Evolutionary conservation across 768 basidiomycete genomes (phyloP), one percentile per base, ranked within the genome.

Genomic region (Porphyrellus cyaneotinctus): DNA sequence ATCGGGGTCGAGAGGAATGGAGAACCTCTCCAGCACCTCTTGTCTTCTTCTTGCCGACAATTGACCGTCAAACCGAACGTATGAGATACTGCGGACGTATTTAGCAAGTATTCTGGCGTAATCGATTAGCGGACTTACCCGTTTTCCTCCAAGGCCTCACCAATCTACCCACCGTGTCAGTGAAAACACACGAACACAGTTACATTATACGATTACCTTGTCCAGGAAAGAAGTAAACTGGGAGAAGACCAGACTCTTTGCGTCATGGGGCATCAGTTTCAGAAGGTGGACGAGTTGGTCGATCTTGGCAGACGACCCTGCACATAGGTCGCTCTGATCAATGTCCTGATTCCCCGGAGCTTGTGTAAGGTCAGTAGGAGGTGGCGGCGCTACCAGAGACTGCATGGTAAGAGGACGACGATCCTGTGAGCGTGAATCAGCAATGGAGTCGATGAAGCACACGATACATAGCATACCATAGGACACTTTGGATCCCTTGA

Each of bases 181-280:
- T 37, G 32, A 26, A 39, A 36, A 14, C 39, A 44, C 17, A 24
- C 26, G 2, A 32, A 0, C 18, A 28, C 24, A 2, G 6, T 15
- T 10, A 4, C 23, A 32, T 33, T 32, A 32, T 4, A 37, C 30
- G 28, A 24, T 44, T 54, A 86, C 90, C 73, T 90, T 87, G 71
- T 90, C 85, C 48, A 93, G 67, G 70, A 91, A 93, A 3, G 82
- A 79, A 4, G 91, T 95, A 62, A 93, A 95, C 60, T 95, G 92
- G 3, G 88, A 91, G 64, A 95, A 95, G 1, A 95, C 90, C 3
- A 95, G 72, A 3, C 87, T 86, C 67, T 95, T 95, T 56, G 91
- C 87, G 2, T 75, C 78, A 4, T 60, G 54, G 1, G 88, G 87
- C 6, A 82, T 87, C 13, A 92, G 68, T 54, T 78, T 74, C 38